Conservation (phyloP, 257 asterid species). For the Leonotis leonurus region DNA sequence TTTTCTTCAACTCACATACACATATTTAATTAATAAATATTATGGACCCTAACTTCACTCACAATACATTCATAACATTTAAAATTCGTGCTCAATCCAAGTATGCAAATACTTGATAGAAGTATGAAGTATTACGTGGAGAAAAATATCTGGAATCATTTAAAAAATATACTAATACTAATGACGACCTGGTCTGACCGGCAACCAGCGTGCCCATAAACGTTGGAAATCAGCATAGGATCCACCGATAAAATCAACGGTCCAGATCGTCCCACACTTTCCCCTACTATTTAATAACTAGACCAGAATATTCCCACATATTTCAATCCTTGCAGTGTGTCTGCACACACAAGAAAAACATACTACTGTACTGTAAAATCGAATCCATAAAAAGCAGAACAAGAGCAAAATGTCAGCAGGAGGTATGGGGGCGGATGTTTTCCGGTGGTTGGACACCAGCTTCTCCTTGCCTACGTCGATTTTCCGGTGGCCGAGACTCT, state of each 20-base stretch:
- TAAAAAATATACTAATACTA: background rate
- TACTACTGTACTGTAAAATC: background rate
- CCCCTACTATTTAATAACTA: background rate
- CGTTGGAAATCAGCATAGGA: conserved; percentile 15
- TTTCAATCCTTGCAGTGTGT: too few relatives aligned
- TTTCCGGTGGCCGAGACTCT: conserved; percentile 43
- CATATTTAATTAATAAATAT: too few relatives aligned
- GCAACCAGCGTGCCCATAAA: conserved; percentile 19
- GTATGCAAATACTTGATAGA: too few relatives aligned
- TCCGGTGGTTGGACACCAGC: conserved; percentile 34
- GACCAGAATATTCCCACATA: conserved; percentile 18
- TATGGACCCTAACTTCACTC: too few relatives aligned
- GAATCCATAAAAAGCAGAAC: background rate
- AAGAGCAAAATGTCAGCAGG: conserved; percentile 24
- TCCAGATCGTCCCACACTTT: conserved; percentile 17
- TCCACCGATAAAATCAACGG: conserved; percentile 17
- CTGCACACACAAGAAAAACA: background rate
- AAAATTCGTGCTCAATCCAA: too few relatives aligned
- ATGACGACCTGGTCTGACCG: background rate
- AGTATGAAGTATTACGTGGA: too few relatives aligned
- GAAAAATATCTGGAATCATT: too few relatives aligned
- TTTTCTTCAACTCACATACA: too few relatives aligned
- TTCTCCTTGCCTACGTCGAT: conserved; percentile 35
- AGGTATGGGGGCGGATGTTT: conserved; percentile 24
- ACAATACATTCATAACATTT: too few relatives aligned